Percentiles rank a stretch among this genome's conserved stretches.
Conservation (phyloP, 148 eudicot species). For the Fagopyrum tataricum region DNA sequence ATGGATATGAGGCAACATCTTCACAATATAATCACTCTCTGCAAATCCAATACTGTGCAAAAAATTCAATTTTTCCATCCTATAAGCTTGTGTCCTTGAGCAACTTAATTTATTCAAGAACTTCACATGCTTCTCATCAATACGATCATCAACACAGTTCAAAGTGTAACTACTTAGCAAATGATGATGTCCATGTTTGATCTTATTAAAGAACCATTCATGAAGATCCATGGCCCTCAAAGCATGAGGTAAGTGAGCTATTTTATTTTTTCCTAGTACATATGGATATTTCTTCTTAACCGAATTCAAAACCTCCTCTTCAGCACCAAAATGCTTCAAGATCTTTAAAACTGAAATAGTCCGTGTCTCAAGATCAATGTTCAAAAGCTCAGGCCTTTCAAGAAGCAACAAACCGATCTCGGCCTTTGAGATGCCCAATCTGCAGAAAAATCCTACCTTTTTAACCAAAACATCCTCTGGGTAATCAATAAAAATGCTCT, state of each 20-base stretch:
- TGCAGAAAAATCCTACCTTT: slow-evolving; percentile 50
- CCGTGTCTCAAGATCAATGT: slow-evolving; percentile 31
- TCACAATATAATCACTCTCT: slow-evolving; percentile 38
- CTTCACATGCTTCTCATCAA: slow-evolving; percentile 30
- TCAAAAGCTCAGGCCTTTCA: slow-evolving; percentile 41
- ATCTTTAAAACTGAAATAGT: slow-evolving; percentile 44
- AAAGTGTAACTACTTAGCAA: slow-evolving; percentile 29
- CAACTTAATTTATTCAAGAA: slow-evolving; percentile 26
- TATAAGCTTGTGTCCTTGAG: slow-evolving; percentile 23
- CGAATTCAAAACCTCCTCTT: slow-evolving; percentile 16
- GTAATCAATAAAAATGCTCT: slow-evolving; percentile 35
- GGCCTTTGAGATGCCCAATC: slow-evolving; percentile 33
- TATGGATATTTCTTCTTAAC: slow-evolving; percentile 37
- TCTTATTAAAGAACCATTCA: slow-evolving; percentile 51
- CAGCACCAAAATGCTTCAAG: slow-evolving; percentile 46
- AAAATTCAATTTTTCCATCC: slow-evolving; percentile 36
- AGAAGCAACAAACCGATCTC: slow-evolving; percentile 56
- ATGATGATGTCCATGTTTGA: slow-evolving; percentile 34
- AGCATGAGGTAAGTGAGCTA: slow-evolving; percentile 50
- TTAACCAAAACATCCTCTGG: slow-evolving; percentile 37
- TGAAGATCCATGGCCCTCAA: slow-evolving; percentile 60
- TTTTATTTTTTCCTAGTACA: slow-evolving; percentile 52
- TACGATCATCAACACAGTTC: slow-evolving; percentile 31
- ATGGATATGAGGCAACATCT: slow-evolving; percentile 28
- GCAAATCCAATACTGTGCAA: slow-evolving; percentile 69